Percentiles rank a stretch among this genome's conserved stretches.
Evolutionary conservation across 2,329 filamentous ascomycete species (phyloP).

Genomic region (Trichophyton rubrum): DNA sequence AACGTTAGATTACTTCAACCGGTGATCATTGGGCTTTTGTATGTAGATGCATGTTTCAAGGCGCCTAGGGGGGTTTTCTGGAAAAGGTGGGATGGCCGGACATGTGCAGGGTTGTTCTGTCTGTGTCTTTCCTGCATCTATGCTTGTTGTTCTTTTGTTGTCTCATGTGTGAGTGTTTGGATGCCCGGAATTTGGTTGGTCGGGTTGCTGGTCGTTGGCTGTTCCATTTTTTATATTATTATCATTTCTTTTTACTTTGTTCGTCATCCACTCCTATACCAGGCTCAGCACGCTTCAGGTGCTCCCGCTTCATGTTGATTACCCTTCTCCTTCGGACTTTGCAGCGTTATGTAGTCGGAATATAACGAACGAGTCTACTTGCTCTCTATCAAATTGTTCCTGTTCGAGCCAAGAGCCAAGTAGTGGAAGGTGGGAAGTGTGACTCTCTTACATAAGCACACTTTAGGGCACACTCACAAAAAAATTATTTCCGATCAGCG

Average conservation of each 20-base stretch:
- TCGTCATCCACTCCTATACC: background rate
- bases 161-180: background rate
- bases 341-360: background rate
- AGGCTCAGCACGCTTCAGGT: background rate
- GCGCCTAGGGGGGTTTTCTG: background rate
- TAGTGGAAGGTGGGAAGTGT: background rate
- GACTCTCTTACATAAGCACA: background rate
- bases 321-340: background rate
- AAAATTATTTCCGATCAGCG: background rate
- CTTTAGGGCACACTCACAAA: background rate
- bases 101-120: background rate
- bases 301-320: background rate
- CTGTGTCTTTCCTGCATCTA: background rate
- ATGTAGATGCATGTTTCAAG: slow-evolving; percentile 3
- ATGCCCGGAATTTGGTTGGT: background rate
- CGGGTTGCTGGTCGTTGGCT: background rate
- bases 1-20: slow-evolving; percentile 1
- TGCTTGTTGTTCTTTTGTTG: background rate
- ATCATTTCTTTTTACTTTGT: background rate
- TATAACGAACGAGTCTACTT: background rate
- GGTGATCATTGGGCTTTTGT: background rate
- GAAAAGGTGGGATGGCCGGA: background rate
- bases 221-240: background rate
- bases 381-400: background rate
- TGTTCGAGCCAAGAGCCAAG: no score